phyloP scores from a whole-genome alignment of 2,329 filamentous ascomycete species.

The Hypoxylon sp. region DNA sequence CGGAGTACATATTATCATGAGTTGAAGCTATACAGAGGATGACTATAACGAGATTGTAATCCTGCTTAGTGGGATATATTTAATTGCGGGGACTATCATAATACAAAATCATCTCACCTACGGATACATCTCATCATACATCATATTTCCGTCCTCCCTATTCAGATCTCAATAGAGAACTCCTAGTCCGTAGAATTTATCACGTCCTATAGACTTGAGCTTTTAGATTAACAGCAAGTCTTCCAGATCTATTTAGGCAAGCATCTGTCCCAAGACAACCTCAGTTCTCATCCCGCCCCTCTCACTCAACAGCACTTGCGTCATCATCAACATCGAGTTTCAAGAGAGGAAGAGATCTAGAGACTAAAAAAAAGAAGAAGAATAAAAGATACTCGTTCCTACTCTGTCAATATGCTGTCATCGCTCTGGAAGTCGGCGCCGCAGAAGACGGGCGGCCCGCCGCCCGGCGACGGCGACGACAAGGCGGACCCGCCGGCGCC shows the following conservation, averaged over 20 bases:
- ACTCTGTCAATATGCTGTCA: slow-evolving; percentile 35
- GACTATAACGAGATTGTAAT: background rate
- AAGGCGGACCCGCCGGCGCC: slow-evolving; percentile 43
- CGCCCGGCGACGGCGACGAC: slow-evolving; percentile 27
- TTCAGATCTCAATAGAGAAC: background rate
- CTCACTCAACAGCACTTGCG: slow-evolving; percentile 1
- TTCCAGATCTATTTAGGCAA: background rate
- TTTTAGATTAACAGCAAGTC: background rate
- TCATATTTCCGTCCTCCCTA: background rate
- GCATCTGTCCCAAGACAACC: background rate
- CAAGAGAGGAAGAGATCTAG: too few species aligned
- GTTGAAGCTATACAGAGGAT: background rate
- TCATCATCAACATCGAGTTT: slow-evolving; percentile 10
- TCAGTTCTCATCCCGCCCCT: background rate
- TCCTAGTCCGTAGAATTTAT: background rate
- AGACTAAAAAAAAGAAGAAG: background rate
- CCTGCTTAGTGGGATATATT: background rate
- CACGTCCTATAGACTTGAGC: background rate
- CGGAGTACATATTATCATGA: background rate
- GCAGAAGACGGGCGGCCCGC: slow-evolving; percentile 26
- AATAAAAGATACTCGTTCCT: background rate
- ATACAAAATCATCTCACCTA: background rate
- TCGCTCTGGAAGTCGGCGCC: slow-evolving; percentile 36
- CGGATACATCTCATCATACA: background rate
- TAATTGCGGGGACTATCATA: background rate